Conservation (phyloP, 2,329 filamentous ascomycete genomes). For the Camptophora hylomeconis region DNA sequence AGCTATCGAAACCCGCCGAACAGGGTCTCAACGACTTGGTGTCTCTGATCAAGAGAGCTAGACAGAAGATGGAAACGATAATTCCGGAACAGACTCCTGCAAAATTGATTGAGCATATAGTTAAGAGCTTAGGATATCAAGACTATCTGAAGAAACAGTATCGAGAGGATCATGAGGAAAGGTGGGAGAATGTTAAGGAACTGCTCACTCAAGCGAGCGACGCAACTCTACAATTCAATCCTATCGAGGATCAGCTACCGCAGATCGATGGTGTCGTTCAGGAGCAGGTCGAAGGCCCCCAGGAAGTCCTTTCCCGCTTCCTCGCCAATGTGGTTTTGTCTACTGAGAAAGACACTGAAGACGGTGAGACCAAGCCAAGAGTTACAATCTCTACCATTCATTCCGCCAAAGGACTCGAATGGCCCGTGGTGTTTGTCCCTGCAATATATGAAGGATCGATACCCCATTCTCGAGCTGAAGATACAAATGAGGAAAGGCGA, state of each 20-base stretch:
- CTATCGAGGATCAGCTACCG: slow-evolving; percentile 39
- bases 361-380: slow-evolving; percentile 38
- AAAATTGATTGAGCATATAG: slow-evolving; percentile 42
- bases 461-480: slow-evolving; percentile 74
- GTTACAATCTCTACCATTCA: slow-evolving; percentile 95
- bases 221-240: slow-evolving; percentile 40
- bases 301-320: slow-evolving; percentile 62
- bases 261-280: slow-evolving; percentile 61
- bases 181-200: slow-evolving; percentile 84
- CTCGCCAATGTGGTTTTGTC: slow-evolving; percentile 84
- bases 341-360: slow-evolving; percentile 56
- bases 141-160: slow-evolving; percentile 61
- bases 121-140: slow-evolving; percentile 57
- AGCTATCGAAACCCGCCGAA: slow-evolving; percentile 41
- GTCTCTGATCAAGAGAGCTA: slow-evolving; percentile 44
- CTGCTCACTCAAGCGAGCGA: slow-evolving; percentile 69
- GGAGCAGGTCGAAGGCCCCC: slow-evolving; percentile 31
- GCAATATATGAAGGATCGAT: slow-evolving; percentile 83
- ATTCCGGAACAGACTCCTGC: slow-evolving; percentile 22
- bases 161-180: slow-evolving; percentile 58
- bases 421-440: slow-evolving; percentile 89
- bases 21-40: slow-evolving; percentile 47
- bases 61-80: slow-evolving; percentile 36
- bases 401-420: slow-evolving; percentile 88
- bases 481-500: slow-evolving; percentile 74